Percentiles rank a stretch among this genome's conserved stretches.
Evolutionary conservation across 2,329 filamentous ascomycete species (phyloP).

Genomic region (Exutisphaerella laricina): DNA sequence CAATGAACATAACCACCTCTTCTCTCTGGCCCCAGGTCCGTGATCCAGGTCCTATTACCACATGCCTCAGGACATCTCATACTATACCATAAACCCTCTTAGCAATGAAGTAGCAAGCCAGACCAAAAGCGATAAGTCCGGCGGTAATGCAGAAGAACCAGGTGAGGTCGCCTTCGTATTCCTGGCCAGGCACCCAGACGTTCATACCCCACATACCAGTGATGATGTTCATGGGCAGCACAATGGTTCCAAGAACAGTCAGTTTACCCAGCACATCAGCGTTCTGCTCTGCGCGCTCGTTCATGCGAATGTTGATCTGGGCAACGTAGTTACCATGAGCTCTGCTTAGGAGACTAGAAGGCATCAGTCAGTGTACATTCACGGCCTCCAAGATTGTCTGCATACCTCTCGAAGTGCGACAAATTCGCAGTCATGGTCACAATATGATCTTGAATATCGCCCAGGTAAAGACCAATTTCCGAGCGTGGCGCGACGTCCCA

Average conservation of each 20-base stretch:
- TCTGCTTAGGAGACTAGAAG: slow-evolving; percentile 69
- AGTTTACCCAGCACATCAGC: slow-evolving; percentile 91
- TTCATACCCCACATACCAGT: slow-evolving; percentile 99
- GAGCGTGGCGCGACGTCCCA: slow-evolving; percentile 94
- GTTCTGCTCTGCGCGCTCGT: slow-evolving; percentile 92
- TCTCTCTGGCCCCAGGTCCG: not conserved
- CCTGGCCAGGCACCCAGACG: slow-evolving; percentile 75
- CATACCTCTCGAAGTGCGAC: slow-evolving; percentile 91
- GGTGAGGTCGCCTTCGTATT: slow-evolving; percentile 55
- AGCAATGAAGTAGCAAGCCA: slow-evolving; percentile 73
- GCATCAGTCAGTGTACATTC: slow-evolving; percentile 16
- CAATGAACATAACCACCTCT: not conserved
- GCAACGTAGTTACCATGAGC: slow-evolving; percentile 98
- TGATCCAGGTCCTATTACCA: not conserved
- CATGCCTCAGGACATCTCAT: slow-evolving; percentile 31
- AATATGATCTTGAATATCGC: slow-evolving; percentile 98
- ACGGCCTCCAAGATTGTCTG: not conserved
- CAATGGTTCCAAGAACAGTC: slow-evolving; percentile 93
- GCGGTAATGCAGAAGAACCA: slow-evolving; percentile 59
- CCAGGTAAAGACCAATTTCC: slow-evolving; percentile 95
- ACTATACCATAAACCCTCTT: slow-evolving; percentile 81
- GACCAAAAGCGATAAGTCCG: slow-evolving; percentile 70
- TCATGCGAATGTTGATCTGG: slow-evolving; percentile 98
- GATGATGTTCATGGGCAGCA: slow-evolving; percentile 98
- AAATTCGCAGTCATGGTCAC: slow-evolving; percentile 98